phyloP scores from a whole-genome alignment of 257 asterid species.

The Solanum virginianum region DNA sequence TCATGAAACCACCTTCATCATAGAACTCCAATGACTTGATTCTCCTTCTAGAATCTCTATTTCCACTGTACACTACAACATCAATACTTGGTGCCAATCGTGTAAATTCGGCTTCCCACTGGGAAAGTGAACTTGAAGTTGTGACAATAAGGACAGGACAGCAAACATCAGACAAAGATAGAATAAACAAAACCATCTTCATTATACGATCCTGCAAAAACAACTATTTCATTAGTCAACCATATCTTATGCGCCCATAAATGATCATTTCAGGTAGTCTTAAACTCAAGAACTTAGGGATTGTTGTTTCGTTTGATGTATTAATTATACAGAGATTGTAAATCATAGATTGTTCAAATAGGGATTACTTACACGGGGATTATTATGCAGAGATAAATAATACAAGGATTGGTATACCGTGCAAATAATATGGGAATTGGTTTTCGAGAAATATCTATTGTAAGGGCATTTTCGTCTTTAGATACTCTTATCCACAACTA shows the following conservation, averaged over 20 bases:
- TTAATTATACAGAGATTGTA: neutral
- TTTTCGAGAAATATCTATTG: neutral
- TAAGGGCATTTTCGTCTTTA: neutral
- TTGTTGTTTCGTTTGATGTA: neutral
- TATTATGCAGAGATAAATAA: neutral
- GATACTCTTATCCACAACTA: neutral
- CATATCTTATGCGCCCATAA: conserved; percentile 1
- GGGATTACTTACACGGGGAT: neutral
- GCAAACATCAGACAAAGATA: conserved; percentile 27
- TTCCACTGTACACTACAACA: conserved; percentile 49
- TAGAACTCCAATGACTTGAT: conserved; percentile 51
- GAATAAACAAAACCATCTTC: conserved; percentile 27
- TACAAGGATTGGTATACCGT: neutral
- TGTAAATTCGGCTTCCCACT: conserved; percentile 59
- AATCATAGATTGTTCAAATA: neutral
- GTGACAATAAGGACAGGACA: conserved; percentile 50
- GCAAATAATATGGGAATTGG: neutral
- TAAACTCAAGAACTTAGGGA: neutral
- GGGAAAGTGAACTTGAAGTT: conserved; percentile 22
- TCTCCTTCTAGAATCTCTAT: conserved; percentile 26
- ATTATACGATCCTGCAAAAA: conserved; percentile 37
- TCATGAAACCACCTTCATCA: conserved; percentile 32
- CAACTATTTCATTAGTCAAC: neutral
- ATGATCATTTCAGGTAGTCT: neutral
- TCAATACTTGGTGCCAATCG: conserved; percentile 47